Base-by-base conservation (phyloP, 2,329 filamentous ascomycete species). In the Davidsoniella neocaledoniae region DNA sequence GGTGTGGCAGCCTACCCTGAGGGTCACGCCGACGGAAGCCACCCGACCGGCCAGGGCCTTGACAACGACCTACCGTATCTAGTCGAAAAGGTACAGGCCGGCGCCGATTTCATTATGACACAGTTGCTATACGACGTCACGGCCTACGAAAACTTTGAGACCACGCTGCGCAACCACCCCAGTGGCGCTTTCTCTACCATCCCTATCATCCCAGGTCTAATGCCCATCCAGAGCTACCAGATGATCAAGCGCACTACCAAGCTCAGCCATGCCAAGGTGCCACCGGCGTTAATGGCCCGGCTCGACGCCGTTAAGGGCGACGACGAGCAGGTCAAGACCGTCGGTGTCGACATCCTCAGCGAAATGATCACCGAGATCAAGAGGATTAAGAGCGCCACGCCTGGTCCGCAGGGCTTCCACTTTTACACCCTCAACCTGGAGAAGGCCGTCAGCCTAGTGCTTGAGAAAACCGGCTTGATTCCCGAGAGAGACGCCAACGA, bases 71-170 rank as follows among this genome's bases (percentile, higher is more conserved):
- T 98, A 53, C 85, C 88, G 0, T 94, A 83, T 59, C 71, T 98
- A 49, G 77, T 94, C 9, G 87, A 94, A 57, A 98, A 98, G 72
- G 83, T 82, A 1, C 72, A 81, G 57, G 91, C 91, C 3, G 91
- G 91, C 1, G 91, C 88, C 46, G 88, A 96, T 66, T 98, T 98
- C 61, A 83, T 98, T 65, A 94, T 98, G 86, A 96, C 91, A 1
- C 91, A 98, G 64, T 73, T 98, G 7, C 96, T 95, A 65, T 98
- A 94, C 64, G 87, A 96, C 61, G 74, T 87, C 21, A 72, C 83
- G 3, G 85, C 85, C 16, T 98, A 93, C 61, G 74, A 80, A 50
- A 70, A 70, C 33, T 96, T 93, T 60, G 90, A 96, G 66, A 73
- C 69, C 55, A 76, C 72, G 46, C 64, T 98, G 56, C 72, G 87